Evolutionary conservation across 2,329 filamentous ascomycete species (phyloP), one percentile per base, ranked within the genome.

Genomic region (Nemania diffusa): DNA sequence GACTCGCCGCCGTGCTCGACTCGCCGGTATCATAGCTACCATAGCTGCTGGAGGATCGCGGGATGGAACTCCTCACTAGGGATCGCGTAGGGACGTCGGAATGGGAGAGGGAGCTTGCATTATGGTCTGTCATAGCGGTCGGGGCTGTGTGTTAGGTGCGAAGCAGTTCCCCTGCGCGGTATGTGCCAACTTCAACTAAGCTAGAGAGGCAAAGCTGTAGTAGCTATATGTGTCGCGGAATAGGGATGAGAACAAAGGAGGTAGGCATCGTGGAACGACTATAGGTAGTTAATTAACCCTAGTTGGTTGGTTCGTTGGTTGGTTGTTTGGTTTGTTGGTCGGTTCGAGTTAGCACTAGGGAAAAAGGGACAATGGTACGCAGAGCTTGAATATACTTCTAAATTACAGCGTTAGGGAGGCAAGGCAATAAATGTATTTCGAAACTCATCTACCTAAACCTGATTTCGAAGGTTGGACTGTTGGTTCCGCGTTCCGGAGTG

Each of bases 11-110:
- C 15, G 74, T 75, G 68, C 81, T 85, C 61, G 84, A 81, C 71
- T 84, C 83, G 68, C 81, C 82, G 8, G 79, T 79, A 51, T 84
- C 83, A 72, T 82, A 79, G 72, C 80, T 81, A 13, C 72, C 75
- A 67, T 75, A 72, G 69, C 79, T 80, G 57, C 70, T 66, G 15
- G 74, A 73, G 20, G 76, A 75, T 57, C 71, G 75, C n/a, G 75
- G 70, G 55, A 78, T 75, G 69, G 76, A 73, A 68, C 73, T 66
- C 69, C 73, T 71, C 5, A 40, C 61, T 67, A 69, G 56, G 65
- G 73, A 64, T 44, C 70, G 57, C 20, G 37, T 44, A 20, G 69
- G 59, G 22, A 69, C 64, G 59, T 61, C 72, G n/a, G 71, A 69
- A 62, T 73, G 72, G 24, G 73, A 58, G 26, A 74, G 65, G 46